phyloP scores from a whole-genome alignment of 129 eudicot species.

The Pseudognaphalium luteoalbum region DNA sequence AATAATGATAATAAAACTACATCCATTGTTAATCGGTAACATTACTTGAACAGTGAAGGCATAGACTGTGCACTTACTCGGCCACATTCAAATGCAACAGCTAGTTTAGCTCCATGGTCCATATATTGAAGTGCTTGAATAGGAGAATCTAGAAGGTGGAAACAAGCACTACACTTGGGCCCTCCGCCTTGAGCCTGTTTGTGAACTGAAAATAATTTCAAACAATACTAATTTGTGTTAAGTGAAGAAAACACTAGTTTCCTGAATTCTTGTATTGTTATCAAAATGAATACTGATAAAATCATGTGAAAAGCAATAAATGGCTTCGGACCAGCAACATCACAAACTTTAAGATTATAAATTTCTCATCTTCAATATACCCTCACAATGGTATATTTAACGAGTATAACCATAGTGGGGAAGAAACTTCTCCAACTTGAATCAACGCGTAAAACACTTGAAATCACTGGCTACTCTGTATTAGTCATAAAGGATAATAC shows the following conservation, averaged over 20 bases:
- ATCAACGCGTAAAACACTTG: neutral
- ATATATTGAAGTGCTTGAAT: constrained; percentile 63
- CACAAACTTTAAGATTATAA: neutral
- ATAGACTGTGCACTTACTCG: constrained; percentile 53
- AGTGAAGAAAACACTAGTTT: neutral
- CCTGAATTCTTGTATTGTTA: neutral
- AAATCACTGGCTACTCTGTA: neutral
- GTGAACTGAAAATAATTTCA: constrained; percentile 45
- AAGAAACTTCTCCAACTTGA: neutral
- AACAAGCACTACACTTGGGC: constrained; percentile 59
- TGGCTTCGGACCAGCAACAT: constrained; percentile 1
- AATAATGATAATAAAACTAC: constrained; percentile 10
- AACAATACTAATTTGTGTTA: neutral
- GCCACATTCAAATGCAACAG: constrained; percentile 69
- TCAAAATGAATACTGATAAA: neutral
- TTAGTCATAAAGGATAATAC: neutral
- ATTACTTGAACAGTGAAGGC: constrained; percentile 1
- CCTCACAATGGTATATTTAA: neutral
- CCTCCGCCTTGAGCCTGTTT: constrained; percentile 54
- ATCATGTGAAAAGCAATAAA: neutral
- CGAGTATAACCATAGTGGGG: neutral
- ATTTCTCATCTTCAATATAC: neutral
- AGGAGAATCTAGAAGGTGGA: constrained; percentile 53
- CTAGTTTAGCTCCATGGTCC: constrained; percentile 66
- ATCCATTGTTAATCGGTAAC: neutral